Percentiles rank a stretch among this genome's conserved stretches.
phyloP scores from a whole-genome alignment of 768 basidiomycete species.

The Tulasnella sp. region DNA sequence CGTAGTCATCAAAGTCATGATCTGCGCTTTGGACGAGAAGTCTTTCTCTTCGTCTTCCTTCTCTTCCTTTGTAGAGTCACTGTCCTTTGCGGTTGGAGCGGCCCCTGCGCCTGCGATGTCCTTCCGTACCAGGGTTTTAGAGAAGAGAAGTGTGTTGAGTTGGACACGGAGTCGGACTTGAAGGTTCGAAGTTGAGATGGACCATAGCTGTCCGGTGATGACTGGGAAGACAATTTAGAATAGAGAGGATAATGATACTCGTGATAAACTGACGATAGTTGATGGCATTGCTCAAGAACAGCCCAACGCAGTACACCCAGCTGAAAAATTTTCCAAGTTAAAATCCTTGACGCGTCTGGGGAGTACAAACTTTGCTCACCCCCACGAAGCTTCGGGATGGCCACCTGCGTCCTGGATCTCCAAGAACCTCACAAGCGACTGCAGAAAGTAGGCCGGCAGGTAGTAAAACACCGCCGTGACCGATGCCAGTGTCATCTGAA shows the following conservation, averaged over 20 bases:
- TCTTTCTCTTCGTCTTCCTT: slow-evolving; percentile 30
- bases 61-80: slow-evolving; percentile 4
- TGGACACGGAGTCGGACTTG: slow-evolving; percentile 63
- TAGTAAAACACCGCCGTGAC: slow-evolving; percentile 56
- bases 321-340: too few relatives aligned
- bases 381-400: slow-evolving; percentile 13
- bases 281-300: slow-evolving; percentile 37
- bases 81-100: slow-evolving; percentile 29
- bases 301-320: slow-evolving; percentile 33
- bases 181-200: slow-evolving; percentile 51
- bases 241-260: neutral
- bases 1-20: slow-evolving; percentile 94
- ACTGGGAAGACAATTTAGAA: slow-evolving; percentile 16
- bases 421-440: slow-evolving; percentile 28
- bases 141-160: slow-evolving; percentile 73
- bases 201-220: slow-evolving; percentile 54
- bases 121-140: slow-evolving; percentile 78
- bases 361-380: neutral
- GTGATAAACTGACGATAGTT: slow-evolving; percentile 31
- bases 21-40: slow-evolving; percentile 51
- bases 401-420: slow-evolving; percentile 28
- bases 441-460: slow-evolving; percentile 34
- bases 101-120: slow-evolving; percentile 46
- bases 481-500: slow-evolving; percentile 41
- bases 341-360: neutral